Percentiles rank a stretch among this genome's conserved stretches.
Conservation (phyloP, 345 rosid species). For the Linum tenue region DNA sequence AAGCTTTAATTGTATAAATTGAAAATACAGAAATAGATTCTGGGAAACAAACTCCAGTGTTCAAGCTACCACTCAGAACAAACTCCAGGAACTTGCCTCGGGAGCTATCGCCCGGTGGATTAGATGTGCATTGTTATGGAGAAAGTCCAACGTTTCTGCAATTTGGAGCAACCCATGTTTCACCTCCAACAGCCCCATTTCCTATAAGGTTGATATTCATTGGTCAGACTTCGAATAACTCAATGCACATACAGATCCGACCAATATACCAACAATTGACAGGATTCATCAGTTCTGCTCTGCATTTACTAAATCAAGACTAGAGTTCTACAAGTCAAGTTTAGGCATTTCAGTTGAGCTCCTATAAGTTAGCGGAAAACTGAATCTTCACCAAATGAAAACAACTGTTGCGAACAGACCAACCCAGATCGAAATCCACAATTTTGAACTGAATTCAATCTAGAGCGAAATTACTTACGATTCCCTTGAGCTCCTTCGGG, state of each 20-base stretch:
- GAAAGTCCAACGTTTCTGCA: conserved; percentile 78
- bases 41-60: not conserved
- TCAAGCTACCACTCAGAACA: not conserved
- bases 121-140: conserved; percentile 77
- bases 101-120: conserved; percentile 87
- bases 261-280: not conserved
- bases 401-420: not conserved
- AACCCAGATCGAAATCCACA: not conserved
- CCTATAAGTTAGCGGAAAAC: too few species aligned
- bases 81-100: conserved; percentile 41
- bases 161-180: conserved; percentile 92
- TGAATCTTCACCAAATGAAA: too few species aligned
- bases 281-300: not conserved
- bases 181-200: conserved; percentile 89
- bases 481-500: conserved; percentile 80
- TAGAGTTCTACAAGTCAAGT: not conserved
- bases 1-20: not conserved
- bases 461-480: conserved; percentile 30
- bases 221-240: not conserved
- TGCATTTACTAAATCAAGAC: not conserved
- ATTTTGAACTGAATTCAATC: not conserved
- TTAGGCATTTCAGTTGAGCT: not conserved
- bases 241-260: not conserved
- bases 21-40: not conserved
- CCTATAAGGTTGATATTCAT: conserved; percentile 34